phyloP scores from a whole-genome alignment of 208 protist species.

The Tritrichomonas musculus region DNA sequence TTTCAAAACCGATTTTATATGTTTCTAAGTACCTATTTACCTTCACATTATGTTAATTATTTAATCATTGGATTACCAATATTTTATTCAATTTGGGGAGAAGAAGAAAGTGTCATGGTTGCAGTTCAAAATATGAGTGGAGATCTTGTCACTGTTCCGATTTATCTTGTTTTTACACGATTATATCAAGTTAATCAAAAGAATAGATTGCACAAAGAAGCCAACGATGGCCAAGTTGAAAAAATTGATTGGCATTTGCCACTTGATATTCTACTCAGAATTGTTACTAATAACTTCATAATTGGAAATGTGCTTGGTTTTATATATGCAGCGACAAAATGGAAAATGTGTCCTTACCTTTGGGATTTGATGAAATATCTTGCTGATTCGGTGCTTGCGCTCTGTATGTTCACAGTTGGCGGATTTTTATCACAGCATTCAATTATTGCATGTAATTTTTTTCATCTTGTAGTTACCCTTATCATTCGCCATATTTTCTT shows the following conservation, averaged over 20 bases:
- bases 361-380: neutral
- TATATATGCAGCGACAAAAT: neutral
- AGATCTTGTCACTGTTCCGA: neutral
- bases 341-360: neutral
- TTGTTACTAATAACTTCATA: neutral
- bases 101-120: neutral
- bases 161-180: neutral
- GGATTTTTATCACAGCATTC: slow-evolving; percentile 17
- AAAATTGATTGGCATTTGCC: neutral
- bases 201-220: neutral
- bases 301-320: neutral
- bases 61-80: slow-evolving; percentile 16
- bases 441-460: neutral
- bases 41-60: neutral
- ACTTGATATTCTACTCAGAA: neutral
- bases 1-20: neutral
- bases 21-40: neutral
- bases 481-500: neutral
- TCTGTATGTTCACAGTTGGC: neutral
- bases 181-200: neutral
- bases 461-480: neutral
- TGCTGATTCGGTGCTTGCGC: neutral
- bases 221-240: neutral
- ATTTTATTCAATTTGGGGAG: neutral
- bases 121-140: neutral